phyloP scores from a whole-genome alignment of 169 alveolate species.

The Cyclospora cayetanensis region DNA sequence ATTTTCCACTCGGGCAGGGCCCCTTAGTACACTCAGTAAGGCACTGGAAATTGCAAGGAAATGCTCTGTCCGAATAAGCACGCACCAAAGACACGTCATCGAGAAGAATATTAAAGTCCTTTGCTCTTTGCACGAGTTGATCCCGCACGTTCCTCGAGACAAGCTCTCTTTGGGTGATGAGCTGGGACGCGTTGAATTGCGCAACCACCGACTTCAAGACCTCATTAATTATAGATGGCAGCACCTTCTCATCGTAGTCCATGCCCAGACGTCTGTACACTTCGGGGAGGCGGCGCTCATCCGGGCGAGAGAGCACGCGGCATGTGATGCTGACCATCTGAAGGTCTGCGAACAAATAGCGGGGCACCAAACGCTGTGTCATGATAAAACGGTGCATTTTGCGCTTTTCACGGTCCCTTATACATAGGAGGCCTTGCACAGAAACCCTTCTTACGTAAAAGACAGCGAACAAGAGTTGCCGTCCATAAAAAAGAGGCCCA shows the following conservation, averaged over 20 bases:
- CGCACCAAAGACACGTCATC: conserved; percentile 95
- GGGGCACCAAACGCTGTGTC: too few relatives aligned
- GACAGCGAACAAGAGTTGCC: too few relatives aligned
- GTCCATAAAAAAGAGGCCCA: neutral
- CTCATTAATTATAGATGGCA: conserved; percentile 97
- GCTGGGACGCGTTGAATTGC: conserved; percentile 96
- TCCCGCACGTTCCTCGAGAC: conserved; percentile 87
- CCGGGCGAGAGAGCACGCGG: conserved; percentile 89
- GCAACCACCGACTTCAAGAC: conserved; percentile 97
- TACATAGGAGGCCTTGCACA: too few relatives aligned
- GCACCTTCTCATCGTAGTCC: conserved; percentile 97
- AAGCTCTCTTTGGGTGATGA: conserved; percentile 96
- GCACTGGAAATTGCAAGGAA: too few relatives aligned
- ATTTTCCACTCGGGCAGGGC: too few relatives aligned
- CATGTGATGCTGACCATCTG: conserved; percentile 95
- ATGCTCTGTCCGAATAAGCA: conserved; percentile 57
- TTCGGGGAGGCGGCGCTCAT: conserved; percentile 73
- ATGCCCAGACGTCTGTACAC: conserved; percentile 84
- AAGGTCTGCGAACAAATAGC: conserved; percentile 81
- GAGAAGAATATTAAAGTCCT: conserved; percentile 93
- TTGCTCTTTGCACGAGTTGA: conserved; percentile 94
- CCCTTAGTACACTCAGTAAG: too few relatives aligned
- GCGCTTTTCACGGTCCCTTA: neutral
- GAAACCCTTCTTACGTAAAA: too few relatives aligned
- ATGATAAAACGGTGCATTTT: too few relatives aligned